Base-by-base conservation (phyloP, 768 basidiomycete species). In the Epithele typhae region DNA sequence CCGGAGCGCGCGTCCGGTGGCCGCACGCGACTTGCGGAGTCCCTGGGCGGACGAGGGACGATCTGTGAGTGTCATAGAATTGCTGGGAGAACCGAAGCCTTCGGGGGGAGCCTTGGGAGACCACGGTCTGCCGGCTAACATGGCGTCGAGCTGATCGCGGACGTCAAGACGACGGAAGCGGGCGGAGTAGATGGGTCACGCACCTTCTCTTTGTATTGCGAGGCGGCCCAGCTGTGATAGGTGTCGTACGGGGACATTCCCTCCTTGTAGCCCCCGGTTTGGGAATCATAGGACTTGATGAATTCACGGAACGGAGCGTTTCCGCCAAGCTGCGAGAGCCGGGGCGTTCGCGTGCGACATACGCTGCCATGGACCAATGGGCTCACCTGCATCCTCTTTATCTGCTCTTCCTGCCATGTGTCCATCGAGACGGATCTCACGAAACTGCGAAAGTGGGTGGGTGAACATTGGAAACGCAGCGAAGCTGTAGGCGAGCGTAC, bases 361-460 rank as follows among this genome's bases (percentile, higher is more conserved):
- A 23, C 17, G n/a, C 39, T 25, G 37, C 19, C 43, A 34, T 42
- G 27, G 37, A 40, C 33, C 38, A 39, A 25, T 21, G 23, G 7
- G 46, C 62, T 71, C 42, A 92, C 92, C 81, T 88, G 84, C 92
- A 99, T 97, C 53, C 89, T 77, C 59, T 64, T 82, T 53, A 92
- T 70, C 66, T 96, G 92, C 49, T 94, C 91, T 30, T 82, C 78
- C 54, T 88, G 84, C 92, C 93, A 96, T 54, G 92, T 87, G 68
- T 96, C 94, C 94, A 96, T 97, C 44, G 92, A 92, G 53, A 93
- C 81, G 34, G 89, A 92, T 62, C 93, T 77, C 45, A 95, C 90
- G 66, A 93, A 95, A 64, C 87, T 90, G 67, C 36, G 25, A 32
- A 45, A 14, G 27, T 14, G 27, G 8, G 27, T 7, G 27, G 27